A percentile compares a stretch with the other conserved stretches of the same genome.
Evolutionary conservation across 257 asterid genomes (phyloP).

Genomic region (Nicotiana sylvestris): DNA sequence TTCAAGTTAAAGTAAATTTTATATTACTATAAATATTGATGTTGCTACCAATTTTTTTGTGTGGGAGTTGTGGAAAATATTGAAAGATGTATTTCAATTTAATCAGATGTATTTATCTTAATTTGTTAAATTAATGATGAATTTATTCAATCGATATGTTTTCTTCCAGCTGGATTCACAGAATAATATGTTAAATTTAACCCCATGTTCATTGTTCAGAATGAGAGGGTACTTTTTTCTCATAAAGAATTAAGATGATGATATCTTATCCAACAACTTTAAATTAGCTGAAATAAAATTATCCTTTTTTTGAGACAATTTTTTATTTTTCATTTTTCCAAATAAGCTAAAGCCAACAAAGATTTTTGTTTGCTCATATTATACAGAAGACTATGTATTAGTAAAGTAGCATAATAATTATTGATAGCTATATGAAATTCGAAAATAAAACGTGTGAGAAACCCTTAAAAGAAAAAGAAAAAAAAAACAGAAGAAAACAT

Average conservation of each 20-base stretch:
- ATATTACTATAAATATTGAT: too few species aligned
- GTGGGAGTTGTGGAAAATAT: too few species aligned
- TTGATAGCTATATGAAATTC: neutral
- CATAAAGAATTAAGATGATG: neutral
- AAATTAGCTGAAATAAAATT: neutral
- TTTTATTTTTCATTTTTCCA: too few species aligned
- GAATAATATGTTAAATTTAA: neutral
- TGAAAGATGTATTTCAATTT: too few species aligned
- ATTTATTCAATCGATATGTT: neutral
- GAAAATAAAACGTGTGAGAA: slow-evolving; percentile 15
- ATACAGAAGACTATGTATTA: neutral
- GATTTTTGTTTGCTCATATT: neutral
- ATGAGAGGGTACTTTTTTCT: neutral
- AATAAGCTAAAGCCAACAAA: neutral
- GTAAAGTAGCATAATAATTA: neutral
- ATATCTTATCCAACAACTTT: neutral
- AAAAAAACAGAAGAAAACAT: neutral
- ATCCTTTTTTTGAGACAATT: neutral
- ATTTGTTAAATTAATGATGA: neutral
- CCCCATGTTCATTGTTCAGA: neutral
- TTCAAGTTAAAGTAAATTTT: too few species aligned
- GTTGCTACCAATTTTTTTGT: too few species aligned
- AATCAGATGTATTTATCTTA: neutral
- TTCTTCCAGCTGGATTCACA: neutral
- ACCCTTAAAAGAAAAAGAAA: neutral